Evolutionary conservation across 2,329 filamentous ascomycete genomes (phyloP).

Genomic region (Phyllosticta capitalensis): DNA sequence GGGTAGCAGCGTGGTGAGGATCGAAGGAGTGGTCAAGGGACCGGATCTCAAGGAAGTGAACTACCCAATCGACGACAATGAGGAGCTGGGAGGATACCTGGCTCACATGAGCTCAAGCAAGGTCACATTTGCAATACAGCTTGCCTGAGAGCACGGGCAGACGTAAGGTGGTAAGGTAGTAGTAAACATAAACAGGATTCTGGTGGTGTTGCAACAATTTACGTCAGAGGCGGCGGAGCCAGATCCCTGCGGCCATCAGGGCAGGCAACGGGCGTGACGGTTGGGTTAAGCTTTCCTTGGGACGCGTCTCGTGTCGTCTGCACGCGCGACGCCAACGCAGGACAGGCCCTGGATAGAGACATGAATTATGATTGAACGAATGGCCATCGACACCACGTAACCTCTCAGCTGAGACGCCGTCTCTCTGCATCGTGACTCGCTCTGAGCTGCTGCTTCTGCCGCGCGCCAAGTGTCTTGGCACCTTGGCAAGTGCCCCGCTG

Average conservation of each 20-base stretch:
- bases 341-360: not conserved
- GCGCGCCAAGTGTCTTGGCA: not conserved
- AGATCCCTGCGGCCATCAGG: not conserved
- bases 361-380: no score
- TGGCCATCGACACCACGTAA: no score
- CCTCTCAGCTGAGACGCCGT: not conserved
- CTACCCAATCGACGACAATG: slow-evolving; percentile 59
- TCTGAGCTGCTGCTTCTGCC: not conserved
- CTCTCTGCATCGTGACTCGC: not conserved
- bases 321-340: not conserved
- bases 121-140: slow-evolving; percentile 41
- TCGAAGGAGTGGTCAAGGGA: slow-evolving; percentile 56
- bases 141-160: slow-evolving; percentile 1
- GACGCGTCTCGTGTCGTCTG: not conserved
- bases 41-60: slow-evolving; percentile 47
- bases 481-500: not conserved
- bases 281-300: not conserved
- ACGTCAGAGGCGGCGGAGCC: not conserved
- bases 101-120: slow-evolving; percentile 50
- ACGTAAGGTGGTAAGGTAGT: no score
- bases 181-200: not conserved
- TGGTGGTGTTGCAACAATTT: not conserved
- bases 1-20: slow-evolving; percentile 48
- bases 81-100: slow-evolving; percentile 64
- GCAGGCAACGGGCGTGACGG: not conserved